A percentile compares a stretch with the other conserved stretches of the same genome.
phyloP scores from a whole-genome alignment of 495 filamentous ascomycete genomes.

The Astrothelium macrocarpum region DNA sequence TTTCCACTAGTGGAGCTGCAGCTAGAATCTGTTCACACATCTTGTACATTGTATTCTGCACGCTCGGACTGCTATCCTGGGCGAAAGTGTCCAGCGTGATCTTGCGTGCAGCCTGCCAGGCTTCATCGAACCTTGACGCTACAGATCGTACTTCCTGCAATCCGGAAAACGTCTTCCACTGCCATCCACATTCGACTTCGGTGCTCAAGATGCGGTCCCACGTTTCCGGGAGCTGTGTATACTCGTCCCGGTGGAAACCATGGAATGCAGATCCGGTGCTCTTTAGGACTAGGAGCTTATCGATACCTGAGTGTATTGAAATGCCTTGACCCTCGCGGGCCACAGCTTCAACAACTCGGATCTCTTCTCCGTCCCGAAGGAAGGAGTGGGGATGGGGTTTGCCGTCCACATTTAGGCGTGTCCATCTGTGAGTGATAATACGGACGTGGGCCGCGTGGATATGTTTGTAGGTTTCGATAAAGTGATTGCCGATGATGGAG shows the following conservation, averaged over 20 bases:
- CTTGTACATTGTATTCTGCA: constrained; percentile 98
- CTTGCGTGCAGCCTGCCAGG: constrained; percentile 62
- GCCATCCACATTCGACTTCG: constrained; percentile 77
- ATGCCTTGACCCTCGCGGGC: constrained; percentile 35
- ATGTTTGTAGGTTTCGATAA: constrained; percentile 76
- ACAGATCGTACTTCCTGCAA: constrained; percentile 59
- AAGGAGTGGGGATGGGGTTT: constrained; percentile 95
- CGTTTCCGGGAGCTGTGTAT: constrained; percentile 78
- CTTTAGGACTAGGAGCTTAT: constrained; percentile 81
- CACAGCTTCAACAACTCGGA: constrained; percentile 58
- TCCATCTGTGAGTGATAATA: constrained; percentile 81
- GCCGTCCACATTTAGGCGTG: constrained; percentile 77
- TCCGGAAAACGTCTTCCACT: constrained; percentile 61
- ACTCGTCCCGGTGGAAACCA: constrained; percentile 87
- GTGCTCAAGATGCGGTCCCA: constrained; percentile 94
- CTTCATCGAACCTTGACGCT: constrained; percentile 60
- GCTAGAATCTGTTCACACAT: constrained; percentile 86
- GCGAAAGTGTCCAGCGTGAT: constrained; percentile 91
- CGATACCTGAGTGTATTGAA: constrained; percentile 48
- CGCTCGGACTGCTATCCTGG: constrained; percentile 80
- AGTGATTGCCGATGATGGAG: constrained; percentile 73
- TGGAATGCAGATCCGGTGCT: constrained; percentile 96
- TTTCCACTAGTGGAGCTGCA: constrained; percentile 57
- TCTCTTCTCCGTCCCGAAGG: constrained; percentile 80
- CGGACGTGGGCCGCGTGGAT: constrained; percentile 74